Percentiles rank a stretch among this genome's conserved stretches.
These are phyloP conservation scores for Salix suchowensis DNA, from an alignment of 345 rosid species.

Conservation along the genomic window DNA sequence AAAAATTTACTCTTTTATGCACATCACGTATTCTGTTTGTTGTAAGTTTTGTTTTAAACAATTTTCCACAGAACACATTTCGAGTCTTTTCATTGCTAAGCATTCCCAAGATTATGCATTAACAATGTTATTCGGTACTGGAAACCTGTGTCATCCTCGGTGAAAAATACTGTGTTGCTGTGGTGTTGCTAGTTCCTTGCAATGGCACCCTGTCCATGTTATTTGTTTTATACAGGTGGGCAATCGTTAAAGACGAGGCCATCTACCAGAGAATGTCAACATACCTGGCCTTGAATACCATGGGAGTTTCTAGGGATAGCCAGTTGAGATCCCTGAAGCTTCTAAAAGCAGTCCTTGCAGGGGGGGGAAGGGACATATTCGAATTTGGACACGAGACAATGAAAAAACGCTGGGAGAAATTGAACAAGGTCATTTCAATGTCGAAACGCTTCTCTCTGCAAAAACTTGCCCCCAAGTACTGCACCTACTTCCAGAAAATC, in stretches of 20 bases:
- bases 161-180: no score
- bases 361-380: conserved; percentile 34
- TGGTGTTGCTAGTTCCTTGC: no score
- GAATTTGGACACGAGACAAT: conserved; percentile 43
- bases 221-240: conserved; percentile 43
- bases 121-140: background rate
- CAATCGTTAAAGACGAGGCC: conserved; percentile 46
- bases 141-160: no score
- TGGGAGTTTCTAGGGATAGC: conserved; percentile 55
- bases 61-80: background rate
- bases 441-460: conserved; percentile 56
- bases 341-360: conserved; percentile 38
- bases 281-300: conserved; percentile 20
- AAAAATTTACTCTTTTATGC: background rate
- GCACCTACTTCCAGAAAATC: conserved; percentile 33
- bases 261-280: conserved; percentile 41
- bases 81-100: background rate
- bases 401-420: conserved; percentile 44
- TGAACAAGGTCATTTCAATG: conserved; percentile 26
- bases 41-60: background rate
- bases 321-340: conserved; percentile 55
- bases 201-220: background rate
- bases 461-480: conserved; percentile 34
- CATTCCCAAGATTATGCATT: background rate
- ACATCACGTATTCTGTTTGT: background rate